Percentiles rank a stretch among this genome's conserved stretches.
phyloP scores from a whole-genome alignment of 257 asterid genomes.

The Avicennia marina region DNA sequence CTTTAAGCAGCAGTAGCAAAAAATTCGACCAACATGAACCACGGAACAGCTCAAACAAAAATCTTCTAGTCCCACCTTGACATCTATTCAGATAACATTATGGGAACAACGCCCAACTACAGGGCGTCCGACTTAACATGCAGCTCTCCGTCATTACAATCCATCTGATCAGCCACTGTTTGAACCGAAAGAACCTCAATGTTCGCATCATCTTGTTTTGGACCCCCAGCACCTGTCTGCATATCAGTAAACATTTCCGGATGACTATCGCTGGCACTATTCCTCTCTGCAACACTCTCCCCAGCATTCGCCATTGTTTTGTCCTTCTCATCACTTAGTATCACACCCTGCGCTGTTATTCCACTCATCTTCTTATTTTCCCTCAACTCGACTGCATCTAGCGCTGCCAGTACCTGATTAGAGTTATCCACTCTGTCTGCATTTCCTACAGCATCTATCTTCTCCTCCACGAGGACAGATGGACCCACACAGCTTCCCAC shows the following conservation, averaged over 20 bases:
- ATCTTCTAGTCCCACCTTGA: conserved; percentile 8
- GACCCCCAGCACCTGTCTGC: conserved; percentile 14
- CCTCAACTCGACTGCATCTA: conserved; percentile 37
- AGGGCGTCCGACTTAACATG: conserved; percentile 10
- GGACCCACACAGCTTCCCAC: conserved; percentile 14
- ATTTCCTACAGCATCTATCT: conserved; percentile 1
- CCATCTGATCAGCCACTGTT: conserved; percentile 23
- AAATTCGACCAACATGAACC: too few relatives aligned
- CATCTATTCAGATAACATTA: not conserved
- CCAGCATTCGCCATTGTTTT: not conserved
- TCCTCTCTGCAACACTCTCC: conserved; percentile 16
- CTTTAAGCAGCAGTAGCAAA: too few relatives aligned
- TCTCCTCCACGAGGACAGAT: conserved; percentile 18
- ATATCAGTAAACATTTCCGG: conserved; percentile 12
- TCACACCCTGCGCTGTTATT: not conserved
- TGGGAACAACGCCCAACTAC: conserved; percentile 9
- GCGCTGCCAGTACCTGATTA: conserved; percentile 28
- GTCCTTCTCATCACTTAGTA: conserved; percentile 29
- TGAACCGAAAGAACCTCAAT: conserved; percentile 15
- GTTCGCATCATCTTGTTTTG: conserved; percentile 13
- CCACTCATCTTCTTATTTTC: conserved; percentile 21
- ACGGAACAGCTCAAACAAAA: too few relatives aligned
- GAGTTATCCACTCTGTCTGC: conserved; percentile 28
- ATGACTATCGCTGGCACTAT: conserved; percentile 11
- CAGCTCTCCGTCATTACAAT: conserved; percentile 14